Percentiles rank a stretch among this genome's conserved stretches.
These are phyloP conservation scores for Coffea eugenioides DNA, from an alignment of 257 asterid genomes.

Conservation along the genomic window DNA sequence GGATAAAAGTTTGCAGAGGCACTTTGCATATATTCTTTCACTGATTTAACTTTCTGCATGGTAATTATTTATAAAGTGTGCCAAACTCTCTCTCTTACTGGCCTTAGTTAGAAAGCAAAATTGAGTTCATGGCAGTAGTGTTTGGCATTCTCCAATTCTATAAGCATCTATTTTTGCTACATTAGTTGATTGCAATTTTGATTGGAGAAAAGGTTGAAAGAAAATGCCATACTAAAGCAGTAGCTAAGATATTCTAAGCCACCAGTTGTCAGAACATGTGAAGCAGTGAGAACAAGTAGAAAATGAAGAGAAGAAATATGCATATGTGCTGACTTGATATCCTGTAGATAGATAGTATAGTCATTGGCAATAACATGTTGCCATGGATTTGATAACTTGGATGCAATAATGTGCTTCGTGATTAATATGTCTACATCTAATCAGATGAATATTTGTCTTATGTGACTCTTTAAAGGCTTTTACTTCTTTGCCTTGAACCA, in stretches of 20 bases:
- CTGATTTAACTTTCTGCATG: not conserved
- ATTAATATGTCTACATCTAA: not conserved
- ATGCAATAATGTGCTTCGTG: not conserved
- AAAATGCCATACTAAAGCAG: not conserved
- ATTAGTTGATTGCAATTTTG: not conserved
- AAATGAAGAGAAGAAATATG: not conserved
- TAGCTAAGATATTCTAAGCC: not conserved
- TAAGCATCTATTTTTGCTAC: not conserved
- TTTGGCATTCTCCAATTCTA: not conserved
- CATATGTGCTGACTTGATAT: not conserved
- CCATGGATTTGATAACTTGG: not conserved
- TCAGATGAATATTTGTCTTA: not conserved
- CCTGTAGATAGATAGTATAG: not conserved
- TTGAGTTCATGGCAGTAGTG: not conserved
- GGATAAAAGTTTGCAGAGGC: not conserved
- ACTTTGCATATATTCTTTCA: too few relatives aligned
- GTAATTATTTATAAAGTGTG: not conserved
- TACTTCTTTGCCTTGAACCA: conserved; percentile 22
- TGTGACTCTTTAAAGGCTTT: not conserved
- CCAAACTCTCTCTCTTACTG: not conserved
- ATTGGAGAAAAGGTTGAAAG: not conserved
- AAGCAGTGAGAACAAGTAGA: not conserved
- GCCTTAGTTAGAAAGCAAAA: not conserved
- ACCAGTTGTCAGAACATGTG: not conserved
- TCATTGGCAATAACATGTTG: not conserved